Percentiles rank a stretch among this genome's conserved stretches.
Evolutionary conservation across 768 basidiomycete species (phyloP).

Genomic region (Psilocybe cubensis): DNA sequence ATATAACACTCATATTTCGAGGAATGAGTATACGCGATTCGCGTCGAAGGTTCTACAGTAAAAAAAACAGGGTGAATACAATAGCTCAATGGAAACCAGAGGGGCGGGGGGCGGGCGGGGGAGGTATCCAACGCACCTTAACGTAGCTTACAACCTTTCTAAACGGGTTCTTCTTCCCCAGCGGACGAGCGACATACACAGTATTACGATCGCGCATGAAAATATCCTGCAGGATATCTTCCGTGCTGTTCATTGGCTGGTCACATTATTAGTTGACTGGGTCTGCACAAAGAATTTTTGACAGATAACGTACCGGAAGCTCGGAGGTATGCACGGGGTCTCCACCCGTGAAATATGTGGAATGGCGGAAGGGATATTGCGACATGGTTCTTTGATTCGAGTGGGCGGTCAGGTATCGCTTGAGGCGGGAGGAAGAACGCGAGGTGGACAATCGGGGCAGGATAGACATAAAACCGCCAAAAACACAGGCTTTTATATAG

Average conservation of each 20-base stretch:
- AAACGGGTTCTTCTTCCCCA: conserved; percentile 13
- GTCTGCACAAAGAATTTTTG: neutral
- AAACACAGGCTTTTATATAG: too few relatives aligned
- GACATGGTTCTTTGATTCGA: conserved; percentile 6
- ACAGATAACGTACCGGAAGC: conserved; percentile 24
- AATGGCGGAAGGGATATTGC: conserved; percentile 33
- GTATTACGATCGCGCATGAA: conserved; percentile 29
- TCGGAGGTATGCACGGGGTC: conserved; percentile 30
- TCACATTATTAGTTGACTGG: neutral
- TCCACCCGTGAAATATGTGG: conserved; percentile 32
- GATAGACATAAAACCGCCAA: too few relatives aligned
- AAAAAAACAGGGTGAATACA: neutral
- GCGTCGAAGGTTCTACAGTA: conserved; percentile 1
- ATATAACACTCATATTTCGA: conserved; percentile 4
- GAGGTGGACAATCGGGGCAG: too few relatives aligned
- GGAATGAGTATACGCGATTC: conserved; percentile 1
- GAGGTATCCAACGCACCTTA: conserved; percentile 13
- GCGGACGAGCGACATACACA: conserved; percentile 9
- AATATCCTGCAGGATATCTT: conserved; percentile 35
- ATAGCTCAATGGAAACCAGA: neutral
- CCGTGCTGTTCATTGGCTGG: conserved; percentile 36
- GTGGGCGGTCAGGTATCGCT: too few relatives aligned
- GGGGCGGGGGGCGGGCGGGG: neutral
- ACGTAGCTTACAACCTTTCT: conserved; percentile 15
- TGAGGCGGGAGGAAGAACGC: too few relatives aligned